phyloP scores from a whole-genome alignment of 2,329 filamentous ascomycete species.

The Teratosphaeria viscida region DNA sequence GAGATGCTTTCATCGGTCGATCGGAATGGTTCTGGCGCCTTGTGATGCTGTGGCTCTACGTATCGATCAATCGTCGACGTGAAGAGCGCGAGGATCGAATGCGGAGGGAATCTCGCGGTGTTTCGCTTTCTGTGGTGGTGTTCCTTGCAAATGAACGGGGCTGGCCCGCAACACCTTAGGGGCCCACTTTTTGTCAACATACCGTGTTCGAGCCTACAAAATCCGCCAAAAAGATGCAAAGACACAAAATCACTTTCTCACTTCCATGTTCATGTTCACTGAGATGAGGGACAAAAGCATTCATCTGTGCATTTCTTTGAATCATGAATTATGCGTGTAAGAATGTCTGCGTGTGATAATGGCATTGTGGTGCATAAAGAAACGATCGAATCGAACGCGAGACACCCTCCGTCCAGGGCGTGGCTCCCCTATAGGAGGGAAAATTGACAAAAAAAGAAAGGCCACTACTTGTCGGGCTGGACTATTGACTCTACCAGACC shows the following conservation, averaged over 20 bases:
- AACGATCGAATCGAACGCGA: background rate
- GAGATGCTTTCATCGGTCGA: too few relatives aligned
- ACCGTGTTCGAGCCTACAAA: background rate
- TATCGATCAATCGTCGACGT: background rate
- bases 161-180: background rate
- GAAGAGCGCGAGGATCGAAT: too few relatives aligned
- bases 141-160: background rate
- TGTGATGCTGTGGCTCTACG: background rate
- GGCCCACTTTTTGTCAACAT: background rate
- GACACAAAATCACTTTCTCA: background rate
- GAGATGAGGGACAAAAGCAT: background rate
- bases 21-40: background rate
- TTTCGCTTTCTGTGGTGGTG: background rate
- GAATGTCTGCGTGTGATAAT: background rate
- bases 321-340: background rate
- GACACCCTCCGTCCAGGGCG: background rate
- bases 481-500: background rate
- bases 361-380: background rate
- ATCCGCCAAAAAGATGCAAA: background rate
- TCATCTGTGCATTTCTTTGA: background rate
- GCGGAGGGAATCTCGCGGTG: background rate
- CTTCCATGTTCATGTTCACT: background rate
- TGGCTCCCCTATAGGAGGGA: background rate
- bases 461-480: background rate
- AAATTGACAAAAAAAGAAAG: background rate